These are phyloP conservation scores for Kodamaea kakaduensis DNA, from an alignment of 805 yeast genomes.

Conservation along the genomic window DNA sequence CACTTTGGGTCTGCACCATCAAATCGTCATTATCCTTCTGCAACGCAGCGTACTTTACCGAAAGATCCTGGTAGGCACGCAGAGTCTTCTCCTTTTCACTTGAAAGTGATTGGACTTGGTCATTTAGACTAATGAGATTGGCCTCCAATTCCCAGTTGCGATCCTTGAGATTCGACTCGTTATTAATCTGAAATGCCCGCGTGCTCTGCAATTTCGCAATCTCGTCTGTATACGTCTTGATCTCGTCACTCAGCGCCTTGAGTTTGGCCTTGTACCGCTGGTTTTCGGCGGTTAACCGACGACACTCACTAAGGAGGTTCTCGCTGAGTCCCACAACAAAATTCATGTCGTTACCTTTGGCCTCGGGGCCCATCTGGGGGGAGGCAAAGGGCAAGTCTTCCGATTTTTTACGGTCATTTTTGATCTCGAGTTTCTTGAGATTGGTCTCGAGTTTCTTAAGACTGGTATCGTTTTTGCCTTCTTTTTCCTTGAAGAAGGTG, in stretches of 20 bases:
- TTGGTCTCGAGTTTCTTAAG: no score
- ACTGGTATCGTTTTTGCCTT: constrained; percentile 8
- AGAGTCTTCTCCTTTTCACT: constrained; percentile 38
- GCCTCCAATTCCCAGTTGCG: constrained; percentile 64
- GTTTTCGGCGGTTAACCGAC: constrained; percentile 65
- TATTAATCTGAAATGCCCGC: constrained; percentile 29
- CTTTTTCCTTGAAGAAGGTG: constrained; percentile 1
- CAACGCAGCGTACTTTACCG: constrained; percentile 21
- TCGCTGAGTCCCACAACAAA: constrained; percentile 74
- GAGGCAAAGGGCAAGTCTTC: constrained; percentile 3
- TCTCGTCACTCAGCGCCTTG: constrained; percentile 41
- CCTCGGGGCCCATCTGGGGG: constrained; percentile 37
- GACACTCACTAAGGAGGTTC: constrained; percentile 63
- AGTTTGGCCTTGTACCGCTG: constrained; percentile 42
- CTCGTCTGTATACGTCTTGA: constrained; percentile 35
- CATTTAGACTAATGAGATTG: constrained; percentile 43
- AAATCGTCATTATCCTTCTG: constrained; percentile 50
- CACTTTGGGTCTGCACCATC: constrained; percentile 35
- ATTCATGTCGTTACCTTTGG: constrained; percentile 58
- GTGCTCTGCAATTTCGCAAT: constrained; percentile 32
- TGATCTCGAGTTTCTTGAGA: no score
- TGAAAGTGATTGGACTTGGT: constrained; percentile 37
- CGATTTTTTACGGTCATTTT: no score
- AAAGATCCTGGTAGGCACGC: constrained; percentile 30
- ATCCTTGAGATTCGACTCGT: constrained; percentile 52